phyloP scores from a whole-genome alignment of 495 filamentous ascomycete species.

The Talaromyces stipitatus region DNA sequence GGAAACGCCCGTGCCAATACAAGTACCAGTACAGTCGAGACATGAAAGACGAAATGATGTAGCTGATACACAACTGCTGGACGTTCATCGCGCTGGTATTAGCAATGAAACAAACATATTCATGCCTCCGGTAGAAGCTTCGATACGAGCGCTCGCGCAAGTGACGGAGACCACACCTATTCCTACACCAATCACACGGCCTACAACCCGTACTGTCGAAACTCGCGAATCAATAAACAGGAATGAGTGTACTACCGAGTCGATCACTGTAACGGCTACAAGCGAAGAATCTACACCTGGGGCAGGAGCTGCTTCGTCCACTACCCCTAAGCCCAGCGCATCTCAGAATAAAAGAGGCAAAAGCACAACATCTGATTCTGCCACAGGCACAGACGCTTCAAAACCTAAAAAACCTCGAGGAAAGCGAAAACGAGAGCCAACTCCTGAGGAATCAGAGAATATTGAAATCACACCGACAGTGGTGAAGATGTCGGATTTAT shows the following conservation, averaged over 20 bases:
- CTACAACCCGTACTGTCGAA: background rate
- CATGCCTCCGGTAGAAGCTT: background rate
- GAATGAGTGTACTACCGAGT: background rate
- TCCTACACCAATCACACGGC: background rate
- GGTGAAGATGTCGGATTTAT: slow-evolving; percentile 78
- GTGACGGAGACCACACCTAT: background rate
- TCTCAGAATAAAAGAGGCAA: background rate
- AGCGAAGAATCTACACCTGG: background rate
- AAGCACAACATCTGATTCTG: background rate
- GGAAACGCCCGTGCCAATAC: background rate
- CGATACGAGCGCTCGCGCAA: background rate
- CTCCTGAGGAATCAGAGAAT: slow-evolving; percentile 70
- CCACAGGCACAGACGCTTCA: slow-evolving; percentile 10
- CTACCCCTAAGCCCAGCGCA: background rate
- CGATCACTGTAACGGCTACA: background rate
- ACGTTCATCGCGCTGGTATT: background rate
- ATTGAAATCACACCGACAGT: slow-evolving; percentile 59
- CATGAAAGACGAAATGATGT: background rate
- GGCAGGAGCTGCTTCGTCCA: background rate
- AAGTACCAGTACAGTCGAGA: background rate
- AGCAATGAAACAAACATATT: background rate
- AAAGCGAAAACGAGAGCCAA: slow-evolving; percentile 45
- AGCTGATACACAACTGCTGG: background rate
- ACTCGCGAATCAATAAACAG: background rate
- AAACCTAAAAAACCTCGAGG: slow-evolving; percentile 25